Percentiles rank a stretch among this genome's conserved stretches.
phyloP scores from a whole-genome alignment of 768 basidiomycete genomes.

The Mycena amicta region DNA sequence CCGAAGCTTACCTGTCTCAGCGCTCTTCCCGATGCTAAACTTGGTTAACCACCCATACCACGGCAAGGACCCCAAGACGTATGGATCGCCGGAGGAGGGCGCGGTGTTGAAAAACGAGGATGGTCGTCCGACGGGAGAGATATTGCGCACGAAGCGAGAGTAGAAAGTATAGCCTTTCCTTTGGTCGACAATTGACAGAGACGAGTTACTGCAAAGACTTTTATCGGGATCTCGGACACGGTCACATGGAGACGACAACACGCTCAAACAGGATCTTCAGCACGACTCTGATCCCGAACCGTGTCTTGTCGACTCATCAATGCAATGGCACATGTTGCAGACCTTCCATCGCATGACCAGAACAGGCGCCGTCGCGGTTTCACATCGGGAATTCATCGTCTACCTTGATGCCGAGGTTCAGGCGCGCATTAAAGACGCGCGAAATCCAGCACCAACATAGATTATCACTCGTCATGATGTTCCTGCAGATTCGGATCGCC shows the following conservation, averaged over 20 bases:
- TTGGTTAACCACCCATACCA: slow-evolving; percentile 89
- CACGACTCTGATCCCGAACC: no score
- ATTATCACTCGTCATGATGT: neutral
- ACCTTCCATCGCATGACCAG: neutral
- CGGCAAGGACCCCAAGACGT: slow-evolving; percentile 84
- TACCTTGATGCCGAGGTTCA: neutral
- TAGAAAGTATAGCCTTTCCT: no score
- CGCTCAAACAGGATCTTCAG: no score
- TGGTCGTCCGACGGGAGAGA: slow-evolving; percentile 19
- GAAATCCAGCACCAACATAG: neutral
- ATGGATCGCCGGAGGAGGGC: slow-evolving; percentile 46
- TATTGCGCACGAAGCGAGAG: neutral
- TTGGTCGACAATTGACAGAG: no score
- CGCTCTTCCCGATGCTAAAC: slow-evolving; percentile 73
- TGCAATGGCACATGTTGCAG: no score
- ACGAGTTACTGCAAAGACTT: no score
- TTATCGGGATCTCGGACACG: no score
- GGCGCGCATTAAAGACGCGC: neutral
- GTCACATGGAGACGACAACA: no score
- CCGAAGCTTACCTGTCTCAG: slow-evolving; percentile 17
- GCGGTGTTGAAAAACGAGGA: slow-evolving; percentile 12
- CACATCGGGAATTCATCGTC: neutral
- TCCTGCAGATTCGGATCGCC: neutral
- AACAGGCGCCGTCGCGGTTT: neutral
- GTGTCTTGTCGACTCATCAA: no score